These are phyloP conservation scores for Aristolochia fimbriata DNA, from an alignment of 164 flowering plant genomes.

Conservation along the genomic window DNA sequence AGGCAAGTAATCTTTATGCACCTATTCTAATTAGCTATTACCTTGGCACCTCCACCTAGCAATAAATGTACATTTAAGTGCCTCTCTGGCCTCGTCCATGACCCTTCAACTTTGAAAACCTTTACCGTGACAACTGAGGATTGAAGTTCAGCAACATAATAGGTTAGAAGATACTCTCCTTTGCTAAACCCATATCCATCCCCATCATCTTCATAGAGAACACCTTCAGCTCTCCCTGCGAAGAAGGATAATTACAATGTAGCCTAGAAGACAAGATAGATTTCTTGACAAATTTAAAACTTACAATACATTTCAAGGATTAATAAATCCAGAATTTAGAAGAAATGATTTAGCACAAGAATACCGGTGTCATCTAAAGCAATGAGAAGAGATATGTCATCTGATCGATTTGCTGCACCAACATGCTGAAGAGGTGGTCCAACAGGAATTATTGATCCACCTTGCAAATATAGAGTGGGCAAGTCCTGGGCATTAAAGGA, in stretches of 20 bases:
- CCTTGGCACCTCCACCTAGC: conserved; percentile 79
- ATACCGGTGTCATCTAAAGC: conserved; percentile 83
- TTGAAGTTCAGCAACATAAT: conserved; percentile 64
- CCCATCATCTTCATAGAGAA: conserved; percentile 88
- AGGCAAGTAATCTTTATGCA: neutral
- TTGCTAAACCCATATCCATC: conserved; percentile 77
- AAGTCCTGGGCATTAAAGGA: conserved; percentile 48
- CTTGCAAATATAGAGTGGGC: conserved; percentile 68
- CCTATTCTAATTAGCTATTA: conserved; percentile 8
- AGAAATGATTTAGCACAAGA: neutral
- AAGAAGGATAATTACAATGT: neutral
- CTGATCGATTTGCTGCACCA: conserved; percentile 56
- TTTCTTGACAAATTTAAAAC: too few relatives aligned
- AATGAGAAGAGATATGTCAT: conserved; percentile 65
- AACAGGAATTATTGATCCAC: conserved; percentile 79
- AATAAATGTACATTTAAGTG: conserved; percentile 61
- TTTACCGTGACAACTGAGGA: conserved; percentile 59
- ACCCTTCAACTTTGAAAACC: conserved; percentile 70
- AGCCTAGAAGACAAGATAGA: neutral
- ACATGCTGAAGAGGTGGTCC: conserved; percentile 67
- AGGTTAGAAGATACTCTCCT: conserved; percentile 63
- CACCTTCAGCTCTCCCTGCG: conserved; percentile 84
- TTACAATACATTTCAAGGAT: too few relatives aligned
- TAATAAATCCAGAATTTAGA: neutral
- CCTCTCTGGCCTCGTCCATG: conserved; percentile 72